Percentiles rank a stretch among this genome's conserved stretches.
Conservation (phyloP, 805 yeast species). For the Candida krabiensis region DNA sequence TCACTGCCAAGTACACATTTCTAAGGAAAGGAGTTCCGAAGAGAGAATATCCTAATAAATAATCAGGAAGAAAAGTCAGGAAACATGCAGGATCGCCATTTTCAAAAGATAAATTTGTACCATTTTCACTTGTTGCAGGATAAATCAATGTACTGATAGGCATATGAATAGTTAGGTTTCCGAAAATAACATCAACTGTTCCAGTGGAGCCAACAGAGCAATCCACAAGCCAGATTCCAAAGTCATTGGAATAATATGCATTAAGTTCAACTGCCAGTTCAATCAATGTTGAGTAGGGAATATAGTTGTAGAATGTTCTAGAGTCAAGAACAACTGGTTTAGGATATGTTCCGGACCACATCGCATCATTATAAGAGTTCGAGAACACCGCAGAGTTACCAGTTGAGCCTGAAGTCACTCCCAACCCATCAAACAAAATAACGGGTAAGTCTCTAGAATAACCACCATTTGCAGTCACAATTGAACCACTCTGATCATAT, state of each 20-base stretch:
- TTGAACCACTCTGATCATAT: constrained; percentile 13
- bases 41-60: constrained; percentile 46
- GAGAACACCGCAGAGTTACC: constrained; percentile 28
- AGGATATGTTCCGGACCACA: constrained; percentile 36
- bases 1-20: constrained; percentile 59
- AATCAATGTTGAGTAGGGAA: constrained; percentile 58
- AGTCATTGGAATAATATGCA: constrained; percentile 54
- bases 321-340: constrained; percentile 62
- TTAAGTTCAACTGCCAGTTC: constrained; percentile 68
- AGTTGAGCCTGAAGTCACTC: constrained; percentile 35
- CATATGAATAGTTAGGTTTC: constrained; percentile 47
- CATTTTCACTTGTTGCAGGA: constrained; percentile 37
- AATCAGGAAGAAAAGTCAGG: constrained; percentile 50
- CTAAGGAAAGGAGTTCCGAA: constrained; percentile 61
- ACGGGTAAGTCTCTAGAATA: constrained; percentile 34
- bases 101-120: constrained; percentile 43
- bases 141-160: constrained; percentile 50
- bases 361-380: constrained; percentile 39
- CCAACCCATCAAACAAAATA: constrained; percentile 45
- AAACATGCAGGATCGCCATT: constrained; percentile 59
- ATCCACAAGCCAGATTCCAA: constrained; percentile 59
- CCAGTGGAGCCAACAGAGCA: constrained; percentile 57
- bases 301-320: constrained; percentile 44
- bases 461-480: constrained; percentile 16
- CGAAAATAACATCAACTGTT: constrained; percentile 51